phyloP scores from a whole-genome alignment of 768 basidiomycete species.

The Leccinum disarticulatum region DNA sequence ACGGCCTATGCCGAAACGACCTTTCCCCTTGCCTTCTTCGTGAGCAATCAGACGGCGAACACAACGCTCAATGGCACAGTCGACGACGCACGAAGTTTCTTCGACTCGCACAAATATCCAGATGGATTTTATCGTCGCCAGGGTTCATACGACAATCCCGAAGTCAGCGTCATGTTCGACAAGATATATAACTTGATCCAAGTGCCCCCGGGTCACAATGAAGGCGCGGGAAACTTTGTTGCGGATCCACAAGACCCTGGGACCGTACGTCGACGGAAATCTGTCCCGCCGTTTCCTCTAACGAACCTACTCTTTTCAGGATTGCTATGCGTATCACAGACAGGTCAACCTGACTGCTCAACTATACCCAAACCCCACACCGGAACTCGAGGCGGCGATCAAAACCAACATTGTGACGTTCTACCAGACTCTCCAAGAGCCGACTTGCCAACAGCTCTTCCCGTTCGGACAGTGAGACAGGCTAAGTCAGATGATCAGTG shows the following conservation, averaged over 20 bases:
- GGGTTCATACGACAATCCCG: constrained; percentile 2
- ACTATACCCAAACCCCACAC: constrained; percentile 23
- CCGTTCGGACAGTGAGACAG: constrained; percentile 17
- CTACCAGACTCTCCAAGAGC: constrained; percentile 10
- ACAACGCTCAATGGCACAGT: too few relatives aligned
- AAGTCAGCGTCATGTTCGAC: constrained; percentile 4
- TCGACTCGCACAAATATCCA: too few relatives aligned
- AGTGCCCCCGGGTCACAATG: constrained; percentile 18
- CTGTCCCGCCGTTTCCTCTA: background rate
- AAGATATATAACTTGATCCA: background rate
- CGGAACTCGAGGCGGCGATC: constrained; percentile 22
- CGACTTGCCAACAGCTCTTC: constrained; percentile 17
- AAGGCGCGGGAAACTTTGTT: constrained; percentile 20
- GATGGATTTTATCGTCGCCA: too few relatives aligned
- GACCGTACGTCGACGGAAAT: constrained; percentile 11
- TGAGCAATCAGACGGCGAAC: too few relatives aligned
- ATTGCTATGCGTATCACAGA: constrained; percentile 21
- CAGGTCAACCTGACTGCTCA: constrained; percentile 20
- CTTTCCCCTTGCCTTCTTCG: too few relatives aligned
- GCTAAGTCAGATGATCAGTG: background rate
- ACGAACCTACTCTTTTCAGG: constrained; percentile 8
- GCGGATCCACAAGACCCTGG: constrained; percentile 7
- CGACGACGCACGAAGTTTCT: too few relatives aligned
- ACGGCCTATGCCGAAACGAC: too few relatives aligned
- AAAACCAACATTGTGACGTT: constrained; percentile 21